phyloP scores from a whole-genome alignment of 768 basidiomycete genomes.

The Leccinum truebloodii region DNA sequence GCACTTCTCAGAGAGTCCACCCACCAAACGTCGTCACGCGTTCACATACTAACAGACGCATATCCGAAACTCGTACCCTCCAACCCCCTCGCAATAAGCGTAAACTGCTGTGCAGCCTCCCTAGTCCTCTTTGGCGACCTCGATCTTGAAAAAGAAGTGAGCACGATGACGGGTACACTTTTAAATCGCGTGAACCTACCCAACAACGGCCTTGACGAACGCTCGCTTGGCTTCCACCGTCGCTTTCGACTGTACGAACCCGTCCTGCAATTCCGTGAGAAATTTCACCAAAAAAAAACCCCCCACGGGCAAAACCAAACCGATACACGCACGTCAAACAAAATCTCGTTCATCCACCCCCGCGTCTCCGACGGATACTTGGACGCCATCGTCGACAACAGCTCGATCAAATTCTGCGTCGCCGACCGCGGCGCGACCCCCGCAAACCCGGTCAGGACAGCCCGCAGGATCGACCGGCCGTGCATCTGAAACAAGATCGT shows the following conservation, averaged over 20 bases:
- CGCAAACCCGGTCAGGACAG: constrained; percentile 78
- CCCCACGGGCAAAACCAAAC: neutral
- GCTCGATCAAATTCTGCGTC: constrained; percentile 80
- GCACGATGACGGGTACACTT: neutral
- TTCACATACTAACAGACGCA: constrained; percentile 57
- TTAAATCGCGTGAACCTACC: constrained; percentile 44
- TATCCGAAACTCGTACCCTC: constrained; percentile 88
- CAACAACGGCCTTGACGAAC: constrained; percentile 69
- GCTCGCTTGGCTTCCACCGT: constrained; percentile 74
- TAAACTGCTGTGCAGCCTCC: constrained; percentile 87
- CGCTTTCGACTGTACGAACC: constrained; percentile 75
- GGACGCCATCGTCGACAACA: constrained; percentile 66
- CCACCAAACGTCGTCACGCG: neutral
- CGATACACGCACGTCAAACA: constrained; percentile 41
- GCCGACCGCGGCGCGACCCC: constrained; percentile 82
- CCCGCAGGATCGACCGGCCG: constrained; percentile 70
- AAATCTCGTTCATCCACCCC: constrained; percentile 71
- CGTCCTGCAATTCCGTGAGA: constrained; percentile 45
- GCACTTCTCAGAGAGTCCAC: too few relatives aligned
- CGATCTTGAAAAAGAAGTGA: constrained; percentile 39
- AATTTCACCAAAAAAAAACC: too few relatives aligned
- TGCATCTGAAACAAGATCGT: constrained; percentile 51
- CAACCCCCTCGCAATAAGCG: constrained; percentile 78
- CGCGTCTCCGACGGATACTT: constrained; percentile 55
- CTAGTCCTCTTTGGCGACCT: constrained; percentile 71